phyloP scores from a whole-genome alignment of 495 filamentous ascomycete genomes.

The Hyaloscypha finlandica region DNA sequence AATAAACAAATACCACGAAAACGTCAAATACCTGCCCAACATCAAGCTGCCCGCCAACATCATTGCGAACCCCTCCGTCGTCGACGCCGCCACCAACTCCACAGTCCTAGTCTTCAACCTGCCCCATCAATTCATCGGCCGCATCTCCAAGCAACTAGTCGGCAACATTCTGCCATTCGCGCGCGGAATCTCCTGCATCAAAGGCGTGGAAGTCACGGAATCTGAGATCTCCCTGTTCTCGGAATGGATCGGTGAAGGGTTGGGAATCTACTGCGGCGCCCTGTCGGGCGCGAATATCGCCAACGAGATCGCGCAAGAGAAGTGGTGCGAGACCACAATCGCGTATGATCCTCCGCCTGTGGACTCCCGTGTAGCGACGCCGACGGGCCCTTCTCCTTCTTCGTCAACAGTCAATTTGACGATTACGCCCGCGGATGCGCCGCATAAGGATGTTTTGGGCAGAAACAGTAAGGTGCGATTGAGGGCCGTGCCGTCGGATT shows the following conservation, averaged over 20 bases:
- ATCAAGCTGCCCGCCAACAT: conserved; percentile 85
- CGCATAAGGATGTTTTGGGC: conserved; percentile 66
- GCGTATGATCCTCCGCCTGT: conserved; percentile 93
- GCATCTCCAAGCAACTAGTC: conserved; percentile 80
- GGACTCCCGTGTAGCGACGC: conserved; percentile 71
- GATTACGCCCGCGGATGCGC: conserved; percentile 45
- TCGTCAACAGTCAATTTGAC: conserved; percentile 59
- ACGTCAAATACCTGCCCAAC: conserved; percentile 92
- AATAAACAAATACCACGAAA: conserved; percentile 94
- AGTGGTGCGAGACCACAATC: conserved; percentile 95
- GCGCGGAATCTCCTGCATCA: conserved; percentile 95
- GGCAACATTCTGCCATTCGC: conserved; percentile 90
- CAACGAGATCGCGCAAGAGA: conserved; percentile 89
- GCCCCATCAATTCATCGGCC: conserved; percentile 95
- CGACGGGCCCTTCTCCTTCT: conserved; percentile 55
- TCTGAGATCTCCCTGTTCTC: conserved; percentile 84
- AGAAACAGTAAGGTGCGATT: conserved; percentile 65
- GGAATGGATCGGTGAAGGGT: conserved; percentile 86
- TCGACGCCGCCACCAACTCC: conserved; percentile 76
- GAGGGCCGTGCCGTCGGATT: conserved; percentile 71
- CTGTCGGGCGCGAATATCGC: conserved; percentile 97
- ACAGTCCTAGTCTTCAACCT: conserved; percentile 95
- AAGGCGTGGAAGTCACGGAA: conserved; percentile 89
- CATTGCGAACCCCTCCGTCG: conserved; percentile 84
- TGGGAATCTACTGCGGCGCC: conserved; percentile 96